These are phyloP conservation scores for Nephelium lappaceum DNA, from an alignment of 345 rosid species.

Conservation along the genomic window DNA sequence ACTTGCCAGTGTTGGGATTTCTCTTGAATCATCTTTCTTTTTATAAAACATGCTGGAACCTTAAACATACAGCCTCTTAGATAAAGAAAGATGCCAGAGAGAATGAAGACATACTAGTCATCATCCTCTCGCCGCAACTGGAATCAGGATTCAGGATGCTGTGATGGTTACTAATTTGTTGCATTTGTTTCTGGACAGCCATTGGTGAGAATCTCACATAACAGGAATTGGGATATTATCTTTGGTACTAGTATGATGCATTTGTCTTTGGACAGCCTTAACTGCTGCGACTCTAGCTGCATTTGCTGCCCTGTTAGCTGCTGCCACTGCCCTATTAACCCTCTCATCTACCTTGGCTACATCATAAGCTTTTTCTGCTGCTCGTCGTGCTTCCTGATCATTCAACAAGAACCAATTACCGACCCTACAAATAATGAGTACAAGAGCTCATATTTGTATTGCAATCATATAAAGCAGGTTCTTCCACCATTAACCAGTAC, in stretches of 20 bases:
- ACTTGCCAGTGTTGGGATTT: constrained; percentile 11
- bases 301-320: constrained; percentile 91
- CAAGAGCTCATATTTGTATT: neutral
- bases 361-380: constrained; percentile 82
- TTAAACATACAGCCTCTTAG: constrained; percentile 17
- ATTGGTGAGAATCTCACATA: constrained; percentile 40
- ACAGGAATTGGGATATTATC: constrained; percentile 58
- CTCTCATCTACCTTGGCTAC: constrained; percentile 91
- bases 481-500: neutral
- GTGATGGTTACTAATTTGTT: constrained; percentile 44
- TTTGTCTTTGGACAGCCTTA: constrained; percentile 83
- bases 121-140: constrained; percentile 22
- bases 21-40: constrained; percentile 18
- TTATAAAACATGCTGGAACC: neutral
- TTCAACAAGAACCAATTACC: constrained; percentile 11
- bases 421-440: neutral
- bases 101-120: constrained; percentile 14
- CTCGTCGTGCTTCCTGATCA: constrained; percentile 81
- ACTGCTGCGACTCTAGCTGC: constrained; percentile 88
- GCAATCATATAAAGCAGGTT: neutral
- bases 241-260: constrained; percentile 44
- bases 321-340: constrained; percentile 81
- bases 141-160: constrained; percentile 54
- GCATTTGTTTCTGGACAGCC: constrained; percentile 81
- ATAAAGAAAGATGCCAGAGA: constrained; percentile 21